A percentile compares a stretch with the other conserved stretches of the same genome.
Conservation (phyloP, 257 asterid species). For the Lantana camara region DNA sequence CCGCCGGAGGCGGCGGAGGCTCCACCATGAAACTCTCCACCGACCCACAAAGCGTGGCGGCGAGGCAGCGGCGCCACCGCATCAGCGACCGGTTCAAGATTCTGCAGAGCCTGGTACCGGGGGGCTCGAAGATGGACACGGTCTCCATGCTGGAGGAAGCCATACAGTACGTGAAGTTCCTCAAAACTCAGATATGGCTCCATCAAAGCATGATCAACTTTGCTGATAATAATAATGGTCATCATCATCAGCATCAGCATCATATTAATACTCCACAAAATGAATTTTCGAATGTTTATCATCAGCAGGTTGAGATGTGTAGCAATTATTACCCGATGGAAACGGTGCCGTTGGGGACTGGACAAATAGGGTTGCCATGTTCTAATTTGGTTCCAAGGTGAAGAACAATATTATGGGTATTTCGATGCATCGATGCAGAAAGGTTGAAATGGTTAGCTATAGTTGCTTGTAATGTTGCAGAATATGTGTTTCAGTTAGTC, state of each 20-base stretch:
- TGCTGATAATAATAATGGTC: slow-evolving; percentile 13
- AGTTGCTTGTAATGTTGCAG: neutral
- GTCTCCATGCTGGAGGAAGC: slow-evolving; percentile 87
- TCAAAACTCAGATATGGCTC: slow-evolving; percentile 72
- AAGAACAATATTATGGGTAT: slow-evolving; percentile 22
- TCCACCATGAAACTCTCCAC: slow-evolving; percentile 57
- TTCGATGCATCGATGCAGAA: slow-evolving; percentile 26
- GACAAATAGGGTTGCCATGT: slow-evolving; percentile 22
- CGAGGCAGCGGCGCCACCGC: slow-evolving; percentile 78
- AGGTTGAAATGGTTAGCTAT: neutral
- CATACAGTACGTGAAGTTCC: slow-evolving; percentile 76
- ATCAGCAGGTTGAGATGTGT: slow-evolving; percentile 5
- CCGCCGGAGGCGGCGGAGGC: slow-evolving; percentile 14
- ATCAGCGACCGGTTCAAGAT: slow-evolving; percentile 86
- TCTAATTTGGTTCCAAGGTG: slow-evolving; percentile 32
- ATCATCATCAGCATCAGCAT: neutral
- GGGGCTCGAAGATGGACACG: slow-evolving; percentile 78
- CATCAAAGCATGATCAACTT: slow-evolving; percentile 57
- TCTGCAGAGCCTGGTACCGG: slow-evolving; percentile 73
- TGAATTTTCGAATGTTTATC: neutral
- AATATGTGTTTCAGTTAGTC: neutral
- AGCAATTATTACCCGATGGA: slow-evolving; percentile 2
- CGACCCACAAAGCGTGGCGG: slow-evolving; percentile 86
- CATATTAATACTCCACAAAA: neutral
- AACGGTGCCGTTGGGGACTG: slow-evolving; percentile 12